A percentile compares a stretch with the other conserved stretches of the same genome.
phyloP scores from a whole-genome alignment of 805 yeast species.

The Cyberlindnera veronae region DNA sequence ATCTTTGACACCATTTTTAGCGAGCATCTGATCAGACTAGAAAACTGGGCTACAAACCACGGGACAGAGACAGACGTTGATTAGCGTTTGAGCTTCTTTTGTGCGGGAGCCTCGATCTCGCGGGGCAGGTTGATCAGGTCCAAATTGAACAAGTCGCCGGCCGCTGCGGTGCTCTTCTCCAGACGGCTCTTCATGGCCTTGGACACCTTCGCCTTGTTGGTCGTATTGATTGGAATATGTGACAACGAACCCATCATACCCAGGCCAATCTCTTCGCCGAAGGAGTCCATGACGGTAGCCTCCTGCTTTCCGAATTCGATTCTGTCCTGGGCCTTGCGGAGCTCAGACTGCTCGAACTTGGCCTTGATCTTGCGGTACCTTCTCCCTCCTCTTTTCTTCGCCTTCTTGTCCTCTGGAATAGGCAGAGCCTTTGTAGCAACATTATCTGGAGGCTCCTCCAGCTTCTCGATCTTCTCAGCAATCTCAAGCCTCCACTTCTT shows the following conservation, averaged over 20 bases:
- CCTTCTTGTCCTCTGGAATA: constrained; percentile 62
- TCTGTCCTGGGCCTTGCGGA: constrained; percentile 79
- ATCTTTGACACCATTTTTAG: constrained; percentile 1
- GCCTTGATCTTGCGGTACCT: constrained; percentile 77
- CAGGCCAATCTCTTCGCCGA: constrained; percentile 79
- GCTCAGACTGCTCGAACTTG: constrained; percentile 74
- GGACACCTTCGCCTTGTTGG: constrained; percentile 56
- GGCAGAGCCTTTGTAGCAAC: constrained; percentile 62
- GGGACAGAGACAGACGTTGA: not conserved
- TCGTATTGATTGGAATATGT: constrained; percentile 33
- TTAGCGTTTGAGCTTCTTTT: constrained; percentile 8
- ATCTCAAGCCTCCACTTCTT: constrained; percentile 57
- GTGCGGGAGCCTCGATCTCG: constrained; percentile 5
- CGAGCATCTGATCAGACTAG: too few species aligned
- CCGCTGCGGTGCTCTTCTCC: constrained; percentile 7
- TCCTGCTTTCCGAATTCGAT: constrained; percentile 80
- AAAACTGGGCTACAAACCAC: too few species aligned
- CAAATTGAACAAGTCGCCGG: constrained; percentile 20
- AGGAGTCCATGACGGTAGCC: constrained; percentile 54
- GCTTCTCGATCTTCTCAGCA: constrained; percentile 58
- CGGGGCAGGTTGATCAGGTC: constrained; percentile 20
- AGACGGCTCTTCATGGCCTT: constrained; percentile 56
- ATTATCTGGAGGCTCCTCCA: constrained; percentile 73
- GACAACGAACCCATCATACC: constrained; percentile 52
- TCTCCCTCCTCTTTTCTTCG: constrained; percentile 85